Evolutionary conservation across 352 stramenopile species (phyloP), one percentile per base, ranked within the genome.

Genomic region (Blastocystis sp.): DNA sequence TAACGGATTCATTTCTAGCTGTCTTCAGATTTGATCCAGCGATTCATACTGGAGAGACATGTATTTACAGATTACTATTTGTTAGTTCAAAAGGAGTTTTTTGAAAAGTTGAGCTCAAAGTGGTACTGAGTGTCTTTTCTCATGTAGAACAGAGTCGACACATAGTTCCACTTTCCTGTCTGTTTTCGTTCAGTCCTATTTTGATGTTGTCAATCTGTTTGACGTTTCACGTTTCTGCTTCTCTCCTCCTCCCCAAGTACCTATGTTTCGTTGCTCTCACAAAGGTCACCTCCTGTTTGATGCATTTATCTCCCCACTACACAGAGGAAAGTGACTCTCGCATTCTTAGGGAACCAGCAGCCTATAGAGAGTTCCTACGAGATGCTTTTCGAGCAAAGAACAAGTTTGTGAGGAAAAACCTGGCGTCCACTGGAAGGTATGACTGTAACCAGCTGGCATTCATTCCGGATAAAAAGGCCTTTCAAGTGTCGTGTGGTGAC

Each of bases 1-100:
- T 41, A 13, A 39, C 18, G 0, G 41, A 13, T 37, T 85, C 2
- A 41, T 24, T 11, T 0, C 30, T 85, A 85, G 73, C 2, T 85
- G 26, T 85, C 73, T 53, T 85, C 73, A 18, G 47, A 85, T 16
- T 43, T 85, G 1, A 13, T 85, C 47, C 73, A 85, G 39, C 43
- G 26, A 20, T n/a, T 85, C 13, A 85, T 85, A 54, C 20, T 85
- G n/a, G 37, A 50, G 0, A 13, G 26, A 37, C 47, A 34, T 34
- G 65, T 68, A 18, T 45, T 39, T 26, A 26, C 18, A 5, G 39
- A 47, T 5, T 85, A 68, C 39, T 43, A 39, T 1, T 62, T 85
- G 41, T 20, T 85, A 9, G 73, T 85, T 16, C 73, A 85, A 24
- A 66, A 65, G 20, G 73, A 85, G 53, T 85, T 85, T 45, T 59